Conservation (phyloP, 2,329 filamentous ascomycete species). For the Pestalotiopsis sp. region DNA sequence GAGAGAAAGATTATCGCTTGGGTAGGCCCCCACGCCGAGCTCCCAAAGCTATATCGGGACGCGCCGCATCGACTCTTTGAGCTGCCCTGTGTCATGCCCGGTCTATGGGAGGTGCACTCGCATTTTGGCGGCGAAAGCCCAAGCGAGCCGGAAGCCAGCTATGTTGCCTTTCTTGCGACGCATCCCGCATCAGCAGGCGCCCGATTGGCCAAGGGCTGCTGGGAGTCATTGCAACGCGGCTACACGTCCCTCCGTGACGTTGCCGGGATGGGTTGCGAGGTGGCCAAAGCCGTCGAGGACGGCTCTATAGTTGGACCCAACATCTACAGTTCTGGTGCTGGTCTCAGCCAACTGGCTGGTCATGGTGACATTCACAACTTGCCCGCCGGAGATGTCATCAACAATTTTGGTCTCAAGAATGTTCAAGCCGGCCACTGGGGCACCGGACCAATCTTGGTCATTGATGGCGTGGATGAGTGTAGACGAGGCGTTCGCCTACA, state of each 20-base stretch:
- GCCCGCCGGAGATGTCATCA: conserved; percentile 36
- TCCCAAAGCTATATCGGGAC: conserved; percentile 32
- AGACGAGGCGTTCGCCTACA: conserved; percentile 40
- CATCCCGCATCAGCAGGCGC: conserved; percentile 37
- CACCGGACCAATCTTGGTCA: conserved; percentile 28
- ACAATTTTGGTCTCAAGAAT: conserved; percentile 34
- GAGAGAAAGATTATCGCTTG: conserved; percentile 39
- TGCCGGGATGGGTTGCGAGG: conserved; percentile 35
- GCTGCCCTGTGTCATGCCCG: conserved; percentile 35
- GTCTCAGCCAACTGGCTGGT: conserved; percentile 36
- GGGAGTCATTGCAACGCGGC: conserved; percentile 40
- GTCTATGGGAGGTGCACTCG: conserved; percentile 37
- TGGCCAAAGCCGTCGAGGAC: conserved; percentile 32
- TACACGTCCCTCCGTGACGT: conserved; percentile 39
- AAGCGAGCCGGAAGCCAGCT: conserved; percentile 18
- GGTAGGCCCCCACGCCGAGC: conserved; percentile 33
- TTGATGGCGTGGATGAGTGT: conserved; percentile 44
- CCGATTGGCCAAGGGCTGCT: conserved; percentile 34
- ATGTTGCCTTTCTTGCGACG: conserved; percentile 23
- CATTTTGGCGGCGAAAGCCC: conserved; percentile 32
- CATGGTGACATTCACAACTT: conserved; percentile 38
- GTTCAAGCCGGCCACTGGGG: conserved; percentile 34
- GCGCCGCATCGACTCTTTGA: conserved; percentile 27
- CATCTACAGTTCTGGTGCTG: conserved; percentile 34
- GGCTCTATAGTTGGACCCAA: conserved; percentile 35